These are phyloP conservation scores for Diversispora epigaea DNA, from an alignment of 192 early-diverging fungal genomes.

Conservation along the genomic window DNA sequence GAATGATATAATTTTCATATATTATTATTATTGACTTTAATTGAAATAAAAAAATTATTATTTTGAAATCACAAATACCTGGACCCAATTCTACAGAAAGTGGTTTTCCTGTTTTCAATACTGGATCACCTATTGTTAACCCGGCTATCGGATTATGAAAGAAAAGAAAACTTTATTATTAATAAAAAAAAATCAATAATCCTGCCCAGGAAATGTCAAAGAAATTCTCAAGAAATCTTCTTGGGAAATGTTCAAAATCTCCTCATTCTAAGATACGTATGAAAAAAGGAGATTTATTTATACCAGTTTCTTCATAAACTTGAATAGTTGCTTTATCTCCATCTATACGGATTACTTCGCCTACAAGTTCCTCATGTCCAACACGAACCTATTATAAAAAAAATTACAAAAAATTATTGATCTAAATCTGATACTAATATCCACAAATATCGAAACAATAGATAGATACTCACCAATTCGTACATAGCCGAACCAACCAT, in stretches of 20 bases:
- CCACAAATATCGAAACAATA: not conserved
- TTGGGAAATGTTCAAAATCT: not conserved
- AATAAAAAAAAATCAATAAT: too few species aligned
- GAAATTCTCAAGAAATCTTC: not conserved
- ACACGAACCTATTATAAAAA: conserved; percentile 75
- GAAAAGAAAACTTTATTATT: too few species aligned
- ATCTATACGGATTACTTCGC: conserved; percentile 99
- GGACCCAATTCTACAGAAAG: conserved; percentile 98
- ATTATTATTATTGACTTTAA: not conserved
- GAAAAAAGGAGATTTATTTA: conserved; percentile 19
- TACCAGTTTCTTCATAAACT: conserved; percentile 99
- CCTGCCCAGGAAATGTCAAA: too few species aligned
- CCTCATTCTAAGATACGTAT: not conserved
- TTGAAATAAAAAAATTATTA: not conserved
- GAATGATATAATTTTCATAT: not conserved
- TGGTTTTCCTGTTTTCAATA: conserved; percentile 96
- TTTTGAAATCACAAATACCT: conserved; percentile 56
- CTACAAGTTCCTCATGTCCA: conserved; percentile 95
- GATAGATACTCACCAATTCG: conserved; percentile 77
- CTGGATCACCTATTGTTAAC: conserved; percentile 98
- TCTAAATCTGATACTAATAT: conserved; percentile 3
- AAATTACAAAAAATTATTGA: not conserved
- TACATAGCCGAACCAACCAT: conserved; percentile 98
- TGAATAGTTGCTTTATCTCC: conserved; percentile 99
- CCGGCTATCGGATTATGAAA: conserved; percentile 61